phyloP scores from a whole-genome alignment of 768 basidiomycete genomes.

The Brasilioporus rufonigricans region DNA sequence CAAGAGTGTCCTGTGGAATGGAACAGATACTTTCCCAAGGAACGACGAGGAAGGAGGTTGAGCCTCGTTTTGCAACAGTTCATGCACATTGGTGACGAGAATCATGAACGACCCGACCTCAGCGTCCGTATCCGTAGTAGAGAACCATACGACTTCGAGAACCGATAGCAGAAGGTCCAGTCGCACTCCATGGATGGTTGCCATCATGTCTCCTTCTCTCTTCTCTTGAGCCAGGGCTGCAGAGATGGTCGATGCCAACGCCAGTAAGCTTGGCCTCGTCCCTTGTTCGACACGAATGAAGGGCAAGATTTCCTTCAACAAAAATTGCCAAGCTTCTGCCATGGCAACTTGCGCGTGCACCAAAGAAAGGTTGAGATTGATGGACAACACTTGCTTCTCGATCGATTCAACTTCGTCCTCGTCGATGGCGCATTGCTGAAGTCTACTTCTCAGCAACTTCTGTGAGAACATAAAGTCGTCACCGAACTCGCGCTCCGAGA shows the following conservation, averaged over 20 bases:
- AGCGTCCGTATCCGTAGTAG: slow-evolving; percentile 47
- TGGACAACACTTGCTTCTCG: slow-evolving; percentile 60
- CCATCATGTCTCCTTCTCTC: slow-evolving; percentile 82
- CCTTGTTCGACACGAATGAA: slow-evolving; percentile 61
- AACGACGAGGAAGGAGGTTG: slow-evolving; percentile 76
- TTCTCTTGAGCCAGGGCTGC: slow-evolving; percentile 63
- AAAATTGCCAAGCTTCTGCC: slow-evolving; percentile 73
- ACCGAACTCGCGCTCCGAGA: slow-evolving; percentile 73
- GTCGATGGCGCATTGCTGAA: slow-evolving; percentile 39
- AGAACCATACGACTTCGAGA: slow-evolving; percentile 81
- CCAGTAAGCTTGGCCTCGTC: slow-evolving; percentile 54
- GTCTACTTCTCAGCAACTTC: slow-evolving; percentile 54
- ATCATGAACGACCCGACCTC: slow-evolving; percentile 61
- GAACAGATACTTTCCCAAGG: slow-evolving; percentile 56
- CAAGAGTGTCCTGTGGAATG: slow-evolving; percentile 79
- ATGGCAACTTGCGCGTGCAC: slow-evolving; percentile 74
- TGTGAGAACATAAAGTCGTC: slow-evolving; percentile 75
- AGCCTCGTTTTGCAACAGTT: slow-evolving; percentile 67
- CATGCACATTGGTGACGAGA: slow-evolving; percentile 58
- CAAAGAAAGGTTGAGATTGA: slow-evolving; percentile 88
- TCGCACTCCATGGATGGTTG: slow-evolving; percentile 72
- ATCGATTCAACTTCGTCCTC: slow-evolving; percentile 45
- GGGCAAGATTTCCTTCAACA: slow-evolving; percentile 62
- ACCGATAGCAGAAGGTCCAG: slow-evolving; percentile 71
- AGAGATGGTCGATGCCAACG: slow-evolving; percentile 62